These are phyloP conservation scores for Phialophora macrospora DNA, from an alignment of 2,329 filamentous ascomycete genomes.

Conservation along the genomic window DNA sequence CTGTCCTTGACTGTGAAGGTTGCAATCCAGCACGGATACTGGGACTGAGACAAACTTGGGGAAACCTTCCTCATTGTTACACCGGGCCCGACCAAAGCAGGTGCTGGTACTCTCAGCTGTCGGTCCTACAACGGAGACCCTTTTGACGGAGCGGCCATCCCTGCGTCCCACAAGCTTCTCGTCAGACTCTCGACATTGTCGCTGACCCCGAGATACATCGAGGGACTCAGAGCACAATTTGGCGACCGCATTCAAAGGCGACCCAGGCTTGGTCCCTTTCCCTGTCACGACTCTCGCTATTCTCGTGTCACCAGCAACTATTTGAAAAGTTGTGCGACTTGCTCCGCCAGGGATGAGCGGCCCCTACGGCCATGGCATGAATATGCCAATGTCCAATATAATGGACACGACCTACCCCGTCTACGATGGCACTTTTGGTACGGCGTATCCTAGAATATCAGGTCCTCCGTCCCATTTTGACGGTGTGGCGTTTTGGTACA, in stretches of 20 bases:
- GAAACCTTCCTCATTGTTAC: constrained; percentile 20
- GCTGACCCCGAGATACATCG: constrained; percentile 13
- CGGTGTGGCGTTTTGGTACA: constrained; percentile 52
- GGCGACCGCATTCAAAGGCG: background rate
- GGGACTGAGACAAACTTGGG: constrained; percentile 19
- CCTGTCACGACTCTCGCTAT: constrained; percentile 1
- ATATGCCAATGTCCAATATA: constrained; percentile 34
- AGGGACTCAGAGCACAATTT: constrained; percentile 3
- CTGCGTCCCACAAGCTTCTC: constrained; percentile 15
- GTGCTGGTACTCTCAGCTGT: constrained; percentile 3
- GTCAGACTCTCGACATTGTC: background rate
- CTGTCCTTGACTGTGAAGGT: background rate
- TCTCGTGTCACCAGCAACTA: constrained; percentile 19
- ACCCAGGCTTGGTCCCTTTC: constrained; percentile 7
- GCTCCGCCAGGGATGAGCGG: constrained; percentile 35
- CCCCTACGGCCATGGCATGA: constrained; percentile 36
- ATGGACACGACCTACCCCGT: constrained; percentile 33
- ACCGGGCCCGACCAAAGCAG: constrained; percentile 13
- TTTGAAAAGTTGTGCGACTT: constrained; percentile 23
- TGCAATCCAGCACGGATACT: background rate
- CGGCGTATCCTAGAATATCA: constrained; percentile 32
- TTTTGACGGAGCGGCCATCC: background rate
- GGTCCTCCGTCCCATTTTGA: constrained; percentile 46
- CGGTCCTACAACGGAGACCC: constrained; percentile 5
- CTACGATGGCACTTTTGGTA: constrained; percentile 40